A percentile compares a stretch with the other conserved stretches of the same genome.
These are phyloP conservation scores for Lupinus albus DNA, from an alignment of 306 rosid species.

Conservation along the genomic window DNA sequence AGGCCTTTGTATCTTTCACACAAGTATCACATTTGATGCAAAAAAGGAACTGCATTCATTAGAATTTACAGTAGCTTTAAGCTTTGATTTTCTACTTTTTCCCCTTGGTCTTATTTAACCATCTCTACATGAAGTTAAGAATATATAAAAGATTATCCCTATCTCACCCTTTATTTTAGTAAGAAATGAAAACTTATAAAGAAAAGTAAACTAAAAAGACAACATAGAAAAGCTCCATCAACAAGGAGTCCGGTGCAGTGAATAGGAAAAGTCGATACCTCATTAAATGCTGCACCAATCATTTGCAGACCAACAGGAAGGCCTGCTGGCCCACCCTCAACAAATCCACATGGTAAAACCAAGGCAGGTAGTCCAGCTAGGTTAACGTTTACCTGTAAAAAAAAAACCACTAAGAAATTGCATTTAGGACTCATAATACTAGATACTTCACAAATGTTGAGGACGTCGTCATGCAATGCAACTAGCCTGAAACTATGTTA, in stretches of 20 bases:
- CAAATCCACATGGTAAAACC: constrained; percentile 96
- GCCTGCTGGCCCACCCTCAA: constrained; percentile 71
- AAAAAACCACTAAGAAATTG: not conserved
- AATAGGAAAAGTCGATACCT: constrained; percentile 56
- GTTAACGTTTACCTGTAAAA: constrained; percentile 84
- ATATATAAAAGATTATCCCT: not conserved
- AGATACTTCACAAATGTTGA: constrained; percentile 13
- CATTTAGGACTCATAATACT: not conserved
- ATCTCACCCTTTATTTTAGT: constrained; percentile 3
- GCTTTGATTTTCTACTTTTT: constrained; percentile 4
- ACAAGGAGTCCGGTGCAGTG: constrained; percentile 26
- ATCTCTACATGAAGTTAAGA: not conserved
- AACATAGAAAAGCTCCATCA: constrained; percentile 23
- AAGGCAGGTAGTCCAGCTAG: constrained; percentile 96
- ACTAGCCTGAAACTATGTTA: constrained; percentile 10
- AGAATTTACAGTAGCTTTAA: not conserved
- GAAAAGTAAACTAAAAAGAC: constrained; percentile 11
- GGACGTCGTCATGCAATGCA: not conserved
- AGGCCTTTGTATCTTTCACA: not conserved
- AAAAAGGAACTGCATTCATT: not conserved
- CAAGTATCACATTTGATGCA: not conserved
- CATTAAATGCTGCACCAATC: constrained; percentile 88
- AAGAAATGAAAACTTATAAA: constrained; percentile 16
- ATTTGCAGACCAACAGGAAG: constrained; percentile 98
- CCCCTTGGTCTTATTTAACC: not conserved